Evolutionary conservation across 139 green algal species (phyloP).

Genomic region (Diplosphaera chodatii): DNA sequence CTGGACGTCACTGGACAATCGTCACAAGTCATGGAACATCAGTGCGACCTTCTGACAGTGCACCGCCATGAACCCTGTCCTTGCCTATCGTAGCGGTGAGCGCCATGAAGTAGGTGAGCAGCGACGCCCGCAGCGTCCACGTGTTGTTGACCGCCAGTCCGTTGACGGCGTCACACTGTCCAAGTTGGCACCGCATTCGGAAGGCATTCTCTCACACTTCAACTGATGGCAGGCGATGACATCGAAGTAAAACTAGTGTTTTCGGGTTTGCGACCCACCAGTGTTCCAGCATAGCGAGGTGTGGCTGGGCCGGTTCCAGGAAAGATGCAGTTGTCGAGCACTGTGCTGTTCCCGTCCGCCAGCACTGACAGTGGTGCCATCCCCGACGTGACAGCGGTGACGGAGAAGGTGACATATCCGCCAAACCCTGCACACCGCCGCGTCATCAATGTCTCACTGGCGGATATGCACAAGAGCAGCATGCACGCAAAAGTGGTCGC

Average conservation of each 20-base stretch:
- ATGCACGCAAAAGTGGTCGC: neutral
- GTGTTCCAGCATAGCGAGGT: conserved; percentile 5
- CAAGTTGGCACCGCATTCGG: no score
- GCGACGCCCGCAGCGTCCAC: conserved; percentile 66
- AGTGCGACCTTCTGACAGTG: no score
- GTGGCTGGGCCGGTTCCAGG: neutral
- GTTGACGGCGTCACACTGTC: conserved; percentile 7
- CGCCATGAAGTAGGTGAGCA: conserved; percentile 88
- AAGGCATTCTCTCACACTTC: no score
- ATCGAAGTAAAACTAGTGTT: no score
- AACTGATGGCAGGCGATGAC: no score
- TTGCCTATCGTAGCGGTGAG: conserved; percentile 70
- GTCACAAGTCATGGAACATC: no score
- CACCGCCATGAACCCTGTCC: no score
- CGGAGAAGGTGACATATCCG: conserved; percentile 81
- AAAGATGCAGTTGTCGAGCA: conserved; percentile 15
- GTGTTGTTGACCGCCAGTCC: conserved; percentile 23
- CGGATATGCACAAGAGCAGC: neutral
- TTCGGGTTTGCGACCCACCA: no score
- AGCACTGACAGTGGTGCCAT: conserved; percentile 41
- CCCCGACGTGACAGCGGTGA: conserved; percentile 69
- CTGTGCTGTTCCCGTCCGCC: conserved; percentile 1
- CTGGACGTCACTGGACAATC: no score
- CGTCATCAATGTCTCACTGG: neutral
- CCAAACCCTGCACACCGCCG: conserved; percentile 56